phyloP scores from a whole-genome alignment of 148 eudicot species.

The Silene uniflora region DNA sequence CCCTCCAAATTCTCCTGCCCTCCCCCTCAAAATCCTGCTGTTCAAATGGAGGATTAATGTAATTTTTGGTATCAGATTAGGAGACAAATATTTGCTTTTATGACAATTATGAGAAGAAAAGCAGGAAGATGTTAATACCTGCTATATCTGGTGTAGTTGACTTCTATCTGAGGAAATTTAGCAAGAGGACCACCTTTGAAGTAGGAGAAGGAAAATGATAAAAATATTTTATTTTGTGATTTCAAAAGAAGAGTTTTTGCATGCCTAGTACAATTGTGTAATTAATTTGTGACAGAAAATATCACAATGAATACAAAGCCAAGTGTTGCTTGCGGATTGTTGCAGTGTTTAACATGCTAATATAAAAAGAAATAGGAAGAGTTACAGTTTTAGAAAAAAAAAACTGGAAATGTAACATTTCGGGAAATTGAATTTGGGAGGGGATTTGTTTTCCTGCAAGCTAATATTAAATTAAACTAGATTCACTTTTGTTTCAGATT shows the following conservation, averaged over 20 bases:
- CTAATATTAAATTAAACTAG: not conserved
- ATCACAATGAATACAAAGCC: not conserved
- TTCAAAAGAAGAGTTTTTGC: not conserved
- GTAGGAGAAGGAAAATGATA: not conserved
- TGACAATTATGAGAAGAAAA: not conserved
- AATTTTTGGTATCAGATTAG: too few relatives aligned
- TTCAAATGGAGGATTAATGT: too few relatives aligned
- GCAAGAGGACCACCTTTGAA: not conserved
- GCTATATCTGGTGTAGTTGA: not conserved
- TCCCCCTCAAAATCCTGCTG: too few relatives aligned
- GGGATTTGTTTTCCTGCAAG: not conserved
- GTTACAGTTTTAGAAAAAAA: not conserved
- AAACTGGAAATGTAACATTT: not conserved
- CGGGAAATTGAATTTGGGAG: not conserved
- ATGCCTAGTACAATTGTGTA: not conserved
- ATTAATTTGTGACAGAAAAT: not conserved
- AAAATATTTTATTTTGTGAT: not conserved
- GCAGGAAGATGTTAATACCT: conserved; percentile 1
- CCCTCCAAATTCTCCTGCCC: too few relatives aligned
- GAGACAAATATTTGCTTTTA: too few relatives aligned
- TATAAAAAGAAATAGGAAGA: not conserved
- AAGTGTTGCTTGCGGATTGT: not conserved
- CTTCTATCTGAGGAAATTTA: not conserved
- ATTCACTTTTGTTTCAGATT: not conserved
- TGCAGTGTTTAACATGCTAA: not conserved